Percentiles rank a stretch among this genome's conserved stretches.
Evolutionary conservation across 208 protist genomes (phyloP).

Genomic region (Leishmania braziliensis): DNA sequence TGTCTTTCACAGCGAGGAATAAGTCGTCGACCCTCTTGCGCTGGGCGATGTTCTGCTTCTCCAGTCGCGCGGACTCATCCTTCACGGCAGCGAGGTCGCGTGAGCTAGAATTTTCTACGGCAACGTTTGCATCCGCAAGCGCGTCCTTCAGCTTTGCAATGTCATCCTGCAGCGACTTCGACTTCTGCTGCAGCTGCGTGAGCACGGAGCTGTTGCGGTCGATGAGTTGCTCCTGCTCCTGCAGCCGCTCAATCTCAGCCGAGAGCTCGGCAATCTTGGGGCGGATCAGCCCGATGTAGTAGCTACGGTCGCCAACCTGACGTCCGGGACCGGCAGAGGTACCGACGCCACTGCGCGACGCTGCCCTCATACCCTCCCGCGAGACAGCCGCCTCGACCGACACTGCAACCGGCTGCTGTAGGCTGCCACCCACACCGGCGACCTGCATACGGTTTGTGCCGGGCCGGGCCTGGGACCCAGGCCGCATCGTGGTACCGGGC

Average conservation of each 20-base stretch:
- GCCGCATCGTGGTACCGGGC: conserved; percentile 76
- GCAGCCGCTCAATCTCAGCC: conserved; percentile 85
- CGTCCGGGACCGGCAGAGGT: conserved; percentile 78
- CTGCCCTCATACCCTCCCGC: conserved; percentile 85
- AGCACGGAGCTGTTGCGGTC: conserved; percentile 76
- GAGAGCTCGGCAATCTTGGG: conserved; percentile 88
- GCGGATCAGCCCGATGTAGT: conserved; percentile 89
- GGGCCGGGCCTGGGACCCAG: conserved; percentile 67
- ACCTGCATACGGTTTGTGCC: conserved; percentile 67
- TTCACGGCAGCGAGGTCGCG: conserved; percentile 74
- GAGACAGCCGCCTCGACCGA: conserved; percentile 66
- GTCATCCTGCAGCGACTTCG: conserved; percentile 71
- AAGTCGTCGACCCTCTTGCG: conserved; percentile 83
- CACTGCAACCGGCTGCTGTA: conserved; percentile 81
- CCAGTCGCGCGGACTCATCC: conserved; percentile 68
- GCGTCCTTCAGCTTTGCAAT: conserved; percentile 76
- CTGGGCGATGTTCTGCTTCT: conserved; percentile 61
- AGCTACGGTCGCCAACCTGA: conserved; percentile 90
- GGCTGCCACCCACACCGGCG: conserved; percentile 78
- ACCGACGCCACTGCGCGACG: conserved; percentile 65
- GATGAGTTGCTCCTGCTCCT: conserved; percentile 86
- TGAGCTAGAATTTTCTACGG: conserved; percentile 42
- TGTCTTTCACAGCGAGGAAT: conserved; percentile 83
- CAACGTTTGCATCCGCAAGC: conserved; percentile 78
- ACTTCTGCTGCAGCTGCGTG: conserved; percentile 77